Evolutionary conservation across 202 grass and related monocot genomes (phyloP).

Genomic region (Zoysia matrella): DNA sequence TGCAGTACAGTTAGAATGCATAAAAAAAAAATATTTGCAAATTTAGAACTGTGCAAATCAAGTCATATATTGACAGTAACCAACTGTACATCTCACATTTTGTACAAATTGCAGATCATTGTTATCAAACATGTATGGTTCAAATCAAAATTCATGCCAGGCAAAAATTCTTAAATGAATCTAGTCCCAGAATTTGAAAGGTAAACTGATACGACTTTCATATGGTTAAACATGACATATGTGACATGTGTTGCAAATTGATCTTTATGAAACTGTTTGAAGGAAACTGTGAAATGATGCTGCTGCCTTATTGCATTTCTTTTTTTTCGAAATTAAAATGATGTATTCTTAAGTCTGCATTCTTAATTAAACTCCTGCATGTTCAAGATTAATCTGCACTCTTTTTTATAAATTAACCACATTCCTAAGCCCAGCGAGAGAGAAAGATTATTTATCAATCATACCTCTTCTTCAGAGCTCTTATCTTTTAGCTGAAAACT

Average conservation of each 20-base stretch:
- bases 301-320: no score
- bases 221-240: neutral
- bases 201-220: neutral
- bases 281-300: no score
- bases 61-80: neutral
- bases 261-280: neutral
- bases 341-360: no score
- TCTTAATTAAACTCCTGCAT: neutral
- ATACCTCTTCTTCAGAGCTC: conserved; percentile 71
- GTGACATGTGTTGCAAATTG: neutral
- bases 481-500: conserved; percentile 69
- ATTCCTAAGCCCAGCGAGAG: neutral
- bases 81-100: neutral
- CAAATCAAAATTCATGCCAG: neutral
- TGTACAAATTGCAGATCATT: no score
- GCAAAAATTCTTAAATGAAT: neutral
- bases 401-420: neutral
- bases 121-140: no score
- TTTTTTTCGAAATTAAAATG: no score
- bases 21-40: neutral
- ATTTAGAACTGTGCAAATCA: neutral
- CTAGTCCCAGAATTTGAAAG: neutral
- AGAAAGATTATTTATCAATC: neutral
- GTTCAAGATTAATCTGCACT: neutral
- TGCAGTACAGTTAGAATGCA: conserved; percentile 21